A percentile compares a stretch with the other conserved stretches of the same genome.
These are phyloP conservation scores for Shiraia bambusicola DNA, from an alignment of 2,329 filamentous ascomycete species.

Conservation along the genomic window DNA sequence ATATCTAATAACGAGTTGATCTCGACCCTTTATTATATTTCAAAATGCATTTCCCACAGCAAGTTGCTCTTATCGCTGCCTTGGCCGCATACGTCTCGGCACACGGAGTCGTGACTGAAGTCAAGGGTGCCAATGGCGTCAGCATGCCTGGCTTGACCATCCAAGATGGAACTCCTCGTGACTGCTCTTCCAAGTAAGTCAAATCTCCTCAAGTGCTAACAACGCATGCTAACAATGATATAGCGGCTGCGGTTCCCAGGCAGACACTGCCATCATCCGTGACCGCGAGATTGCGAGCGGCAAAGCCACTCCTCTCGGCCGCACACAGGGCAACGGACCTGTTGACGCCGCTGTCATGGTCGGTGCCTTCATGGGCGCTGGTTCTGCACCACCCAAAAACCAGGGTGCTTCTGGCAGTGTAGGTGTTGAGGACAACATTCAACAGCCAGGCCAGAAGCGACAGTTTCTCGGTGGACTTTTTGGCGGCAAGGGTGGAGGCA, in stretches of 20 bases:
- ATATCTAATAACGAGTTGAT: conserved; percentile 16
- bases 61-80: conserved; percentile 25
- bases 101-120: conserved; percentile 59
- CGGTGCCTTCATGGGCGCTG: conserved; percentile 58
- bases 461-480: conserved; percentile 38
- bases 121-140: conserved; percentile 63
- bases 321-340: conserved; percentile 62
- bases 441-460: conserved; percentile 27
- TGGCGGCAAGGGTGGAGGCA: conserved; percentile 26
- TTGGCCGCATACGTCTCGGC: conserved; percentile 51
- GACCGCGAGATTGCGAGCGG: conserved; percentile 58
- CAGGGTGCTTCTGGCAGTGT: conserved; percentile 32
- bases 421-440: conserved; percentile 39
- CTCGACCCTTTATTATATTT: conserved; percentile 10
- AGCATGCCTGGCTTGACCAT: conserved; percentile 64
- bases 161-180: conserved; percentile 66
- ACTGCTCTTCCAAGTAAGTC: conserved; percentile 56
- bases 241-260: conserved; percentile 61
- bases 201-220: not conserved
- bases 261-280: conserved; percentile 69
- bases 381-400: conserved; percentile 33
- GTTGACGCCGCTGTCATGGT: conserved; percentile 62
- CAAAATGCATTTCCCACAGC: conserved; percentile 33
- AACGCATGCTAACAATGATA: conserved; percentile 12
- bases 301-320: conserved; percentile 61